Evolutionary conservation across 1,284 basidiomycete species (phyloP).

Genomic region (Fomes fomentarius): DNA sequence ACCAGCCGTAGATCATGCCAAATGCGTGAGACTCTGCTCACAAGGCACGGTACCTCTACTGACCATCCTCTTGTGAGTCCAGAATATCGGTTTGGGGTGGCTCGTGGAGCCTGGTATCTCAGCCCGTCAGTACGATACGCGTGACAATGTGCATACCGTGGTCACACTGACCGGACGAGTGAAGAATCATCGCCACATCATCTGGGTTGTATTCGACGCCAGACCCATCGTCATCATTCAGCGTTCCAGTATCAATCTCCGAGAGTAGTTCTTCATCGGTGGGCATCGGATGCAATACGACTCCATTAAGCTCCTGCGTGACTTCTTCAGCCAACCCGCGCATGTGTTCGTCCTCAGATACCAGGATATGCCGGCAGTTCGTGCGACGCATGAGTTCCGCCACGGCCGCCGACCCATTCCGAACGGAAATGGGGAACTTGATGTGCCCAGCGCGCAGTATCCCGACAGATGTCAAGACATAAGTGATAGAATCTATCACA

Average conservation of each 20-base stretch:
- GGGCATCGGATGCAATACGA: constrained; percentile 14
- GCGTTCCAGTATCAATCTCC: not conserved
- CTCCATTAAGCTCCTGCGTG: not conserved
- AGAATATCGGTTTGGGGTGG: constrained; percentile 27
- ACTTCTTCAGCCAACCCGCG: not conserved
- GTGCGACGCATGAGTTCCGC: constrained; percentile 22
- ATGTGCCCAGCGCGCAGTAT: constrained; percentile 35
- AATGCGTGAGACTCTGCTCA: too few relatives aligned
- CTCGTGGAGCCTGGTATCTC: constrained; percentile 22
- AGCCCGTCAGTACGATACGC: not conserved
- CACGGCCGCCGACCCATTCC: constrained; percentile 22
- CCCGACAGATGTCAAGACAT: constrained; percentile 30
- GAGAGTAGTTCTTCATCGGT: constrained; percentile 17
- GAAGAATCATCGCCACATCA: constrained; percentile 19
- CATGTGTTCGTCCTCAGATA: constrained; percentile 17
- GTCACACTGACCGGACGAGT: constrained; percentile 28
- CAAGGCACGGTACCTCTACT: constrained; percentile 11
- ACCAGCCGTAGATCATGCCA: too few relatives aligned
- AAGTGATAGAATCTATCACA: constrained; percentile 35
- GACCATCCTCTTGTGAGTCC: constrained; percentile 18
- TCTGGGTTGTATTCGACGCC: not conserved
- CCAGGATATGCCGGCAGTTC: constrained; percentile 2
- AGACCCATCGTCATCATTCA: not conserved
- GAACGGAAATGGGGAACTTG: constrained; percentile 26
- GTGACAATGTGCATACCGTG: too few relatives aligned